phyloP scores from a whole-genome alignment of 371 early-diverging fungal species.

The Mortierella sp. region DNA sequence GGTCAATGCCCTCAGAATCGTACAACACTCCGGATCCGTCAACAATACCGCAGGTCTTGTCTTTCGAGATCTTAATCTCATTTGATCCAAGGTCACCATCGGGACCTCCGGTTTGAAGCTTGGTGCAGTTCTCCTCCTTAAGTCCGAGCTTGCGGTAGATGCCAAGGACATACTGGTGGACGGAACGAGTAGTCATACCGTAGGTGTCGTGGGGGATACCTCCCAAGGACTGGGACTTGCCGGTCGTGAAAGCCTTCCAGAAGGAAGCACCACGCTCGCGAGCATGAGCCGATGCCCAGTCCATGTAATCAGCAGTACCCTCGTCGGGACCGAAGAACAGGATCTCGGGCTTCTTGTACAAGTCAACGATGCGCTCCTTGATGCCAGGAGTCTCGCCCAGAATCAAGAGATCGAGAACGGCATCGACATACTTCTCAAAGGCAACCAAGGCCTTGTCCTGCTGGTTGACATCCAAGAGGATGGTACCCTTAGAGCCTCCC shows the following conservation, averaged over 20 bases:
- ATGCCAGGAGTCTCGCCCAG: conserved; percentile 94
- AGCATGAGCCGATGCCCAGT: conserved; percentile 99
- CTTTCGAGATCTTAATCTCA: conserved; percentile 98
- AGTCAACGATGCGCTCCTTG: conserved; percentile 96
- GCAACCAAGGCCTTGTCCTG: conserved; percentile 97
- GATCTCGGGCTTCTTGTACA: conserved; percentile 93
- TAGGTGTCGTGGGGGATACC: conserved; percentile 98
- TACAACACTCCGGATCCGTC: conserved; percentile 97
- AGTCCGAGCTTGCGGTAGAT: conserved; percentile 92
- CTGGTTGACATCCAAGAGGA: conserved; percentile 90
- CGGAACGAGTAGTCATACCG: conserved; percentile 99
- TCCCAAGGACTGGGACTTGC: conserved; percentile 95
- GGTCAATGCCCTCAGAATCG: conserved; percentile 93
- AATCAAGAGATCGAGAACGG: conserved; percentile 93
- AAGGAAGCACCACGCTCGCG: conserved; percentile 91
- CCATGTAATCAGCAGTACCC: conserved; percentile 99
- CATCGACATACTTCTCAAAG: conserved; percentile 99
- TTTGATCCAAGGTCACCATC: conserved; percentile 99
- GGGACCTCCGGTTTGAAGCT: conserved; percentile 98
- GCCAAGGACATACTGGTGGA: conserved; percentile 98
- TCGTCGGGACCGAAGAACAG: conserved; percentile 99
- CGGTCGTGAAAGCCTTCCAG: conserved; percentile 99
- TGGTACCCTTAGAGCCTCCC: conserved; percentile 99
- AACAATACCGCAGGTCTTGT: conserved; percentile 95
- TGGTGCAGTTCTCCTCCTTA: conserved; percentile 82